These are phyloP conservation scores for Ulvella scutata DNA, from an alignment of 139 green algal genomes.

Conservation along the genomic window DNA sequence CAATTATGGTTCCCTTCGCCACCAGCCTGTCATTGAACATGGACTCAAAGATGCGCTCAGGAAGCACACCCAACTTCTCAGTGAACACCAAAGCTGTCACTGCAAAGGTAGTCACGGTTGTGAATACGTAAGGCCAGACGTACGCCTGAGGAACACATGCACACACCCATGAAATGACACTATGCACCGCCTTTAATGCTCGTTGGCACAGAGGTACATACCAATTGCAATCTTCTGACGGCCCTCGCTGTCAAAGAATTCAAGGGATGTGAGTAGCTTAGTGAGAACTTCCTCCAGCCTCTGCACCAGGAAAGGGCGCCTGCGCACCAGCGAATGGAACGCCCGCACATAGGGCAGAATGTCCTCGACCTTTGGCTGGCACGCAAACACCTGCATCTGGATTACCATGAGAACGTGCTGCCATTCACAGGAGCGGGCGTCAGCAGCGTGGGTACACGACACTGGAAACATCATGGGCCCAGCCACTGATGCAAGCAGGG, in stretches of 20 bases:
- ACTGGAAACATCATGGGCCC: neutral
- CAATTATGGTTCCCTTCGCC: slow-evolving; percentile 60
- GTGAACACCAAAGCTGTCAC: slow-evolving; percentile 50
- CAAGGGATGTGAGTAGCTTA: slow-evolving; percentile 72
- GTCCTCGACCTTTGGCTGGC: slow-evolving; percentile 24
- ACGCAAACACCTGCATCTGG: slow-evolving; percentile 45
- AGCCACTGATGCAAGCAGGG: neutral
- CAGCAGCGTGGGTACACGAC: neutral
- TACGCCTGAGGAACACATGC: neutral
- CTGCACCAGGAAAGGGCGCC: slow-evolving; percentile 86
- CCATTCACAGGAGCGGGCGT: neutral
- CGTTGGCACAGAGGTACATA: slow-evolving; percentile 18
- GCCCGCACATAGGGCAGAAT: slow-evolving; percentile 73
- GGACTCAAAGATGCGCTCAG: slow-evolving; percentile 57
- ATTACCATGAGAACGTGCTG: neutral
- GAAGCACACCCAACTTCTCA: slow-evolving; percentile 54
- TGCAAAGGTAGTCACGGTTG: slow-evolving; percentile 18
- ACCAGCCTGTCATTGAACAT: slow-evolving; percentile 81
- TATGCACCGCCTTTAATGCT: too few species aligned
- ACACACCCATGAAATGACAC: too few species aligned
- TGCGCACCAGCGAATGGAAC: slow-evolving; percentile 68
- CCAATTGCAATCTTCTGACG: slow-evolving; percentile 62
- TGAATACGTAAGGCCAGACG: neutral
- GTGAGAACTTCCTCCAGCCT: slow-evolving; percentile 78
- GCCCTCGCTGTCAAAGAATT: slow-evolving; percentile 72